Evolutionary conservation across 2,329 filamentous ascomycete genomes (phyloP).

Genomic region (Allantophomopsis cytisporea): DNA sequence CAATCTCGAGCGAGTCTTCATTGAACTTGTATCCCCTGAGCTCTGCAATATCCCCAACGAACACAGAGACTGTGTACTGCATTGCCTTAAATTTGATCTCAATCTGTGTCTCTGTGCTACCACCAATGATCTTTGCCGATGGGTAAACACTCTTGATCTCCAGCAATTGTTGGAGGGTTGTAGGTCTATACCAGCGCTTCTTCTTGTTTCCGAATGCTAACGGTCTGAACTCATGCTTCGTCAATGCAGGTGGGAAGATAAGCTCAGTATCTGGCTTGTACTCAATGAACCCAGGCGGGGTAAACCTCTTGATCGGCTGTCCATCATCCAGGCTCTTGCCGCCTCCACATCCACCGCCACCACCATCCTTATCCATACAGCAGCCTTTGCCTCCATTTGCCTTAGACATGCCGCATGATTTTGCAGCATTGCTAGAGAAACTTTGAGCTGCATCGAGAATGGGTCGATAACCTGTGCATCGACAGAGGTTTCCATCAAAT

Average conservation of each 20-base stretch:
- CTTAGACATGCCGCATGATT: slow-evolving; percentile 33
- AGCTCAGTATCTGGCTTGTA: slow-evolving; percentile 90
- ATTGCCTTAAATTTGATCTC: slow-evolving; percentile 97
- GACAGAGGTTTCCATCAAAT: slow-evolving; percentile 91
- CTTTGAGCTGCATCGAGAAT: slow-evolving; percentile 91
- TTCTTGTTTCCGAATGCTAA: slow-evolving; percentile 87
- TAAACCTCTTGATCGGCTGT: slow-evolving; percentile 54
- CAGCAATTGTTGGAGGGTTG: slow-evolving; percentile 73
- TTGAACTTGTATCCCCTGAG: slow-evolving; percentile 69
- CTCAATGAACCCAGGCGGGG: slow-evolving; percentile 81
- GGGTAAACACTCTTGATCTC: slow-evolving; percentile 83
- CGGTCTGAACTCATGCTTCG: slow-evolving; percentile 69
- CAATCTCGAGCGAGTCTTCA: slow-evolving; percentile 76
- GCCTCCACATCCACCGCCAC: slow-evolving; percentile 56
- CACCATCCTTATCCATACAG: slow-evolving; percentile 52
- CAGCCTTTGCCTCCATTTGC: slow-evolving; percentile 43
- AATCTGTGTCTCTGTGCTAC: slow-evolving; percentile 94
- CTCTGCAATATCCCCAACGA: slow-evolving; percentile 85
- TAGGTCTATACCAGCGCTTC: slow-evolving; percentile 87
- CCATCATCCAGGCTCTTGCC: slow-evolving; percentile 33
- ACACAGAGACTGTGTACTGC: slow-evolving; percentile 81
- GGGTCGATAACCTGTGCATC: slow-evolving; percentile 89
- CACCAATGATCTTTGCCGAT: slow-evolving; percentile 84
- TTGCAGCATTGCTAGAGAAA: slow-evolving; percentile 44
- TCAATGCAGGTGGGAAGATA: slow-evolving; percentile 80